These are phyloP conservation scores for Oryza brachyantha DNA, from an alignment of 176 grass and related monocot genomes.

Conservation along the genomic window DNA sequence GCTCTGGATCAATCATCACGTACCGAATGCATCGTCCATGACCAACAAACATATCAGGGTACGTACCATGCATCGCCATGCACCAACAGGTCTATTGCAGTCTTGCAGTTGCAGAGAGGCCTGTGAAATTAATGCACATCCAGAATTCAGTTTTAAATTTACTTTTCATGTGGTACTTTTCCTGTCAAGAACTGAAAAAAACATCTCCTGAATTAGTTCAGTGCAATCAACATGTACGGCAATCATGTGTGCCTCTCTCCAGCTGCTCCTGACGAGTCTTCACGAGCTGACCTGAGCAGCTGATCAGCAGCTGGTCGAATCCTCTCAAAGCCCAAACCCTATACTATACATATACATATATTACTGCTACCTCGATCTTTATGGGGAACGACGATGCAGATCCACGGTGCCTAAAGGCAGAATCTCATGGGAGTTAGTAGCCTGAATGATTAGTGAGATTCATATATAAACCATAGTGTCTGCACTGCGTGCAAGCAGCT, in stretches of 20 bases:
- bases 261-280: background rate
- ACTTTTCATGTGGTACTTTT: background rate
- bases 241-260: too few relatives aligned
- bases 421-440: conserved; percentile 34
- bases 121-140: background rate
- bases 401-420: conserved; percentile 34
- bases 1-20: background rate
- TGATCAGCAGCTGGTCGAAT: background rate
- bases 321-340: conserved; percentile 11
- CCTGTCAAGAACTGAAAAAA: background rate
- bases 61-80: background rate
- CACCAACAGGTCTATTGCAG: background rate
- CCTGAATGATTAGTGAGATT: background rate
- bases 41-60: background rate
- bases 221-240: background rate
- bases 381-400: conserved; percentile 25
- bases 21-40: background rate
- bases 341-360: too few relatives aligned
- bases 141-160: background rate
- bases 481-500: background rate
- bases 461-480: too few relatives aligned
- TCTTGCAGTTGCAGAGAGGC: background rate
- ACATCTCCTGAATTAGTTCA: background rate
- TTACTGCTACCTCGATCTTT: conserved; percentile 45
- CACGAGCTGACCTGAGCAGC: background rate